phyloP scores from a whole-genome alignment of 495 filamentous ascomycete genomes.

The Podospora conica region DNA sequence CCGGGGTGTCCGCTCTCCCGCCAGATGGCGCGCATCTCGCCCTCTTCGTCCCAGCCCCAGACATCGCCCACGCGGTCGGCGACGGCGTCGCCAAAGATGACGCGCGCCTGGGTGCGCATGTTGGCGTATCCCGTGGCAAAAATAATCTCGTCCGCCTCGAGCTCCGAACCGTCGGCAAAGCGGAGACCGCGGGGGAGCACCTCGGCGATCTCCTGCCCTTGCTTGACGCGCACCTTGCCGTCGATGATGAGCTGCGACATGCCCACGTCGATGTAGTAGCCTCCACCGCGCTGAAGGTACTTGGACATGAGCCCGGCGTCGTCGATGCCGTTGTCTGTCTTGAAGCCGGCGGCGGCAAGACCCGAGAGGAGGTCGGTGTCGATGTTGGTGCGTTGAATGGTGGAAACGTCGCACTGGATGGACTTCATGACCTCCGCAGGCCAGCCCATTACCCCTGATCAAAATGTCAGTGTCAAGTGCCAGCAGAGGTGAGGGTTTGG shows the following conservation, averaged over 20 bases:
- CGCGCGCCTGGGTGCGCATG: conserved; percentile 58
- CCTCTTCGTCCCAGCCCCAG: conserved; percentile 75
- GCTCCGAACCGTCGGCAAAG: conserved; percentile 59
- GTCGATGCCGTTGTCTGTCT: conserved; percentile 59
- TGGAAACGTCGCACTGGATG: conserved; percentile 46
- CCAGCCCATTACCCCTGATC: conserved; percentile 36
- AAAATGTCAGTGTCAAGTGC: too few species aligned
- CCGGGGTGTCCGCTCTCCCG: conserved; percentile 62
- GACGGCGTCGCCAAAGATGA: conserved; percentile 65
- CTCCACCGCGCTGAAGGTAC: conserved; percentile 68
- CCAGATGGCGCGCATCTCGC: conserved; percentile 71
- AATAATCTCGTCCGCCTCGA: conserved; percentile 74
- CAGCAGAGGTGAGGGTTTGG: background rate
- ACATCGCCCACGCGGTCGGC: conserved; percentile 60
- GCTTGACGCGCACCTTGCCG: conserved; percentile 70
- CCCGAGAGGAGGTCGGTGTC: conserved; percentile 56
- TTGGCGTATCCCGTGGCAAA: conserved; percentile 81
- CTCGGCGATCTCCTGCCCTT: conserved; percentile 57
- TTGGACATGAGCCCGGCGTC: conserved; percentile 63
- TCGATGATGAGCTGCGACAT: conserved; percentile 65
- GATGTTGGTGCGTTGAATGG: conserved; percentile 33
- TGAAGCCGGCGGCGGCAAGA: conserved; percentile 61
- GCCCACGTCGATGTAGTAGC: conserved; percentile 82
- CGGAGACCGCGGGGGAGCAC: conserved; percentile 54
- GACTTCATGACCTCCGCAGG: conserved; percentile 57